These are phyloP conservation scores for Panus rudis DNA, from an alignment of 768 basidiomycete species.

Conservation along the genomic window DNA sequence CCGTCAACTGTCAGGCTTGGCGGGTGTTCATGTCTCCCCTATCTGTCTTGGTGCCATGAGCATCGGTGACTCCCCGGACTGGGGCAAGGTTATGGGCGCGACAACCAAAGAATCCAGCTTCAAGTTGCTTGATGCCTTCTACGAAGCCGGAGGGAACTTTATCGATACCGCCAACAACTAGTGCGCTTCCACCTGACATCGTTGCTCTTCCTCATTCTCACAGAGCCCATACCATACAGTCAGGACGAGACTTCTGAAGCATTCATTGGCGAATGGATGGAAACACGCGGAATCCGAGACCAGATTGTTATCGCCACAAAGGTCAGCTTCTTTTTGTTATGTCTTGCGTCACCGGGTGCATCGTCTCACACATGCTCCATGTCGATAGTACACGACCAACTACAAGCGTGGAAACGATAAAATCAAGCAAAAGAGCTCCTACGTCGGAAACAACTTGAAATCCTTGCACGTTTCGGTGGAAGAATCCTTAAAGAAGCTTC, in stretches of 20 bases:
- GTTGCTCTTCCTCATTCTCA: neutral
- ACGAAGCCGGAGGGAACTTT: slow-evolving; percentile 25
- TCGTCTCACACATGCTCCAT: too few relatives aligned
- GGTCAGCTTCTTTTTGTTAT: slow-evolving; percentile 6
- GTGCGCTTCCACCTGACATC: slow-evolving; percentile 14
- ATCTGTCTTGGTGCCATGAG: slow-evolving; percentile 31
- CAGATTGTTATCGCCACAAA: slow-evolving; percentile 29
- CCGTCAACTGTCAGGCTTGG: slow-evolving; percentile 26
- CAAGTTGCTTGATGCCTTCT: slow-evolving; percentile 31
- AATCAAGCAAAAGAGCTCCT: slow-evolving; percentile 24
- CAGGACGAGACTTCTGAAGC: slow-evolving; percentile 23
- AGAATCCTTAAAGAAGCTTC: slow-evolving; percentile 32
- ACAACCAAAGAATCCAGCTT: slow-evolving; percentile 29
- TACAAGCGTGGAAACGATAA: slow-evolving; percentile 1
- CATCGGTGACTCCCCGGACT: slow-evolving; percentile 29
- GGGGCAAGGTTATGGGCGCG: slow-evolving; percentile 27
- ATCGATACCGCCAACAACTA: slow-evolving; percentile 29
- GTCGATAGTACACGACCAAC: slow-evolving; percentile 7
- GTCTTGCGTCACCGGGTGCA: neutral
- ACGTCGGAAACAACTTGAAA: slow-evolving; percentile 29
- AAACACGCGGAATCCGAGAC: slow-evolving; percentile 26
- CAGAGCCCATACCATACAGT: neutral
- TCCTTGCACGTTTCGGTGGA: slow-evolving; percentile 25
- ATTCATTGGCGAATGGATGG: slow-evolving; percentile 36
- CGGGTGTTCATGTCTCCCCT: slow-evolving; percentile 30